Percentiles rank a stretch among this genome's conserved stretches.
Evolutionary conservation across 306 rosid species (phyloP).

Genomic region (Sesbania bispinosa): DNA sequence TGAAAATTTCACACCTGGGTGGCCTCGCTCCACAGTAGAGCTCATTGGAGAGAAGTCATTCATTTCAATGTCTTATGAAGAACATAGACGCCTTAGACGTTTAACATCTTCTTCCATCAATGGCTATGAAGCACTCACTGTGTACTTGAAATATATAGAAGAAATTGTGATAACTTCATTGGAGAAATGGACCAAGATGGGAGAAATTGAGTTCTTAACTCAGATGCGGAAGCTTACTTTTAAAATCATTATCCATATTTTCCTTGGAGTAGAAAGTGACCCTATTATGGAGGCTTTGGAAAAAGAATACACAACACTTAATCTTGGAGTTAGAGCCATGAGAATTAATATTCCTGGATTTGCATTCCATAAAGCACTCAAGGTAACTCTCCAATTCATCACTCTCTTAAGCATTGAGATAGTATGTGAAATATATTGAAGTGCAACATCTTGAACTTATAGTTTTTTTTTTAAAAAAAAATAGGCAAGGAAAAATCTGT

Average conservation of each 20-base stretch:
- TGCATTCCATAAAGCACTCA: constrained; percentile 61
- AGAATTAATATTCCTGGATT: constrained; percentile 72
- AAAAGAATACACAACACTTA: constrained; percentile 56
- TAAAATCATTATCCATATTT: too few relatives aligned
- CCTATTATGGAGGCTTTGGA: constrained; percentile 62
- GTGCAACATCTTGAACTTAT: neutral
- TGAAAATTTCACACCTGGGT: too few relatives aligned
- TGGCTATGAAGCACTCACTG: constrained; percentile 61
- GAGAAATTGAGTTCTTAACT: constrained; percentile 63
- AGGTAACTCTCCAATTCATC: constrained; percentile 32
- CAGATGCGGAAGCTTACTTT: constrained; percentile 54
- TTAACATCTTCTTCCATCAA: too few relatives aligned
- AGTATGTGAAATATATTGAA: too few relatives aligned
- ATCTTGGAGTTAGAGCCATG: constrained; percentile 75
- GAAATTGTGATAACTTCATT: constrained; percentile 35
- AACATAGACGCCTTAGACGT: too few relatives aligned
- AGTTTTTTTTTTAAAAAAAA: neutral
- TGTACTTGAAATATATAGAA: constrained; percentile 55
- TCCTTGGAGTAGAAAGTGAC: too few relatives aligned
- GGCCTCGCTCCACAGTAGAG: too few relatives aligned
- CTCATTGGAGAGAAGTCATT: too few relatives aligned
- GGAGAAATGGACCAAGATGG: constrained; percentile 60
- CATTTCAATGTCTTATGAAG: too few relatives aligned
- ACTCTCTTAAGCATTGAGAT: neutral
- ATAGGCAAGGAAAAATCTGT: constrained; percentile 61